Evolutionary conservation across 2,329 filamentous ascomycete species (phyloP).

Genomic region (Penicillium sumatraense): DNA sequence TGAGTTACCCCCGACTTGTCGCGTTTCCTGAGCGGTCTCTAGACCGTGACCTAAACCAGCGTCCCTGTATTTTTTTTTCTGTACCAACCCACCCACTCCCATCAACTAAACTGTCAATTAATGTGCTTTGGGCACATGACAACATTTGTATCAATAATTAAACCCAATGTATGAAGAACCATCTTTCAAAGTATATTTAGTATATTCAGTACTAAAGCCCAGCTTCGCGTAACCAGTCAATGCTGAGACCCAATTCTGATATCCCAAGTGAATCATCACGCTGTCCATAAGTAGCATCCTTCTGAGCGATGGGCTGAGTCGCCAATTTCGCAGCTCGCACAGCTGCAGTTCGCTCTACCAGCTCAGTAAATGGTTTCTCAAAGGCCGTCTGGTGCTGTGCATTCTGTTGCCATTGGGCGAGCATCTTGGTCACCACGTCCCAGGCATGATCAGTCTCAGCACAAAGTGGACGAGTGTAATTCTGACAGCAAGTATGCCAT

Average conservation of each 20-base stretch:
- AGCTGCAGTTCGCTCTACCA: constrained; percentile 20
- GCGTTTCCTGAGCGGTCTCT: neutral
- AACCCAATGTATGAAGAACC: constrained; percentile 11
- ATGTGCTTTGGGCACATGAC: neutral
- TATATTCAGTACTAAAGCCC: neutral
- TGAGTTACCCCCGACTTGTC: neutral
- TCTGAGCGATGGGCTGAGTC: neutral
- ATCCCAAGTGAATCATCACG: neutral
- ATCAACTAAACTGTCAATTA: neutral
- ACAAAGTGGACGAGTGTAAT: constrained; percentile 41
- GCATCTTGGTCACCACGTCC: constrained; percentile 29
- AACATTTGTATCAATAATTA: constrained; percentile 13
- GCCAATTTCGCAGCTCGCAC: neutral
- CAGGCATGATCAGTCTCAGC: constrained; percentile 27
- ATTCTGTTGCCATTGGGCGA: constrained; percentile 20
- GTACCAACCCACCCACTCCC: constrained; percentile 6
- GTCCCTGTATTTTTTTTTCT: constrained; percentile 4
- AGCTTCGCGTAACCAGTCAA: neutral
- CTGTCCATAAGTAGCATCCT: neutral
- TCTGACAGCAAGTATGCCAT: constrained; percentile 60
- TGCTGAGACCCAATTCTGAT: neutral
- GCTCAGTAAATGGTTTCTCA: constrained; percentile 17
- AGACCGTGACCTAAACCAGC: neutral
- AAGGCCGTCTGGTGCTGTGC: constrained; percentile 12
- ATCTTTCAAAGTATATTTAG: neutral